These are phyloP conservation scores for Amyloporia xantha DNA, from an alignment of 768 basidiomycete species.

Conservation along the genomic window DNA sequence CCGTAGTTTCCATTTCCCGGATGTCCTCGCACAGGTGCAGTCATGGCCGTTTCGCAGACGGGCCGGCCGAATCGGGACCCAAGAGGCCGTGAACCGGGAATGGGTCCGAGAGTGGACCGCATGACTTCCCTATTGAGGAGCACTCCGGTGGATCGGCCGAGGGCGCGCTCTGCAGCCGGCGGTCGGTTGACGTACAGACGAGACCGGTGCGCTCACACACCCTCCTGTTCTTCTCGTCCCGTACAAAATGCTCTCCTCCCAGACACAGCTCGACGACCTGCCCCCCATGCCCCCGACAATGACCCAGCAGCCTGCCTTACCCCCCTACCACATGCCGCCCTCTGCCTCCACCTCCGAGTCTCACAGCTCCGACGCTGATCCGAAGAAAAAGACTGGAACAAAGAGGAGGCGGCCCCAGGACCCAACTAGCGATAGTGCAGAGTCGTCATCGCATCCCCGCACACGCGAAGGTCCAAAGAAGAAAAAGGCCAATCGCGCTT, in stretches of 20 bases:
- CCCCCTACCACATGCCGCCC: conserved; percentile 22
- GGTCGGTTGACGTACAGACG: neutral
- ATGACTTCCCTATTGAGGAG: too few relatives aligned
- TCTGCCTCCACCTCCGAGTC: conserved; percentile 18
- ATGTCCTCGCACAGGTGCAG: neutral
- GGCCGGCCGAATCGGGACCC: too few relatives aligned
- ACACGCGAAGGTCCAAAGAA: conserved; percentile 80
- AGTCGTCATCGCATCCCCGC: conserved; percentile 36
- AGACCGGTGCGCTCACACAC: neutral
- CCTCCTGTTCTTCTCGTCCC: neutral
- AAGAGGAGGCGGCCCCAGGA: conserved; percentile 63
- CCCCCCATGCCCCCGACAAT: conserved; percentile 8
- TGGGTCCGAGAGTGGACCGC: neutral
- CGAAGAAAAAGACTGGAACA: conserved; percentile 31
- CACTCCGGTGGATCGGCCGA: too few relatives aligned
- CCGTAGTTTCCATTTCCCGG: too few relatives aligned
- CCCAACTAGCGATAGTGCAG: conserved; percentile 47
- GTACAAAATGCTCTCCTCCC: conserved; percentile 11
- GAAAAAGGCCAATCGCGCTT: conserved; percentile 92
- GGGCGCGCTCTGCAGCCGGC: neutral
- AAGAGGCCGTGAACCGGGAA: neutral
- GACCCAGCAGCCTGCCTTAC: conserved; percentile 16
- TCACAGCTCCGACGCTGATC: conserved; percentile 18
- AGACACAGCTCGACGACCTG: conserved; percentile 7
- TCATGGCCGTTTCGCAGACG: neutral